Evolutionary conservation across 1,284 basidiomycete genomes (phyloP).

Genomic region (Trametes polyzona): DNA sequence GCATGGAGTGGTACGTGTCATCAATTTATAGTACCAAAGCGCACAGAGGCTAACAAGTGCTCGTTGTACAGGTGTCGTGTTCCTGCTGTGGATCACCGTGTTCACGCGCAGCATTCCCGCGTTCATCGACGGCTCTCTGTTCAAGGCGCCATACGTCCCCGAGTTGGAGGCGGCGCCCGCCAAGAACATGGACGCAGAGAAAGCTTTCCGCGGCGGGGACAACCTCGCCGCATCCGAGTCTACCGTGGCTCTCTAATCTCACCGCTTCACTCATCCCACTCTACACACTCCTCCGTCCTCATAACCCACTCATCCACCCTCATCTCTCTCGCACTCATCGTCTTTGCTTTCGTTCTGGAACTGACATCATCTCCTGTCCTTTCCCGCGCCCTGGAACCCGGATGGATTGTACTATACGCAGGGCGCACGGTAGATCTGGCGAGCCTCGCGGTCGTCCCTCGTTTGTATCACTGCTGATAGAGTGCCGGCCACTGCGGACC

Average conservation of each 20-base stretch:
- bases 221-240: constrained; percentile 3
- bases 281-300: too few relatives aligned
- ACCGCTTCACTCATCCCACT: too few relatives aligned
- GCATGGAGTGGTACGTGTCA: constrained; percentile 35
- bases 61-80: constrained; percentile 43
- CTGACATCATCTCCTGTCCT: neutral
- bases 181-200: constrained; percentile 19
- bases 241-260: constrained; percentile 16
- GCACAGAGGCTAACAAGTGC: neutral
- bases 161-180: constrained; percentile 8
- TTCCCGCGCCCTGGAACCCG: neutral
- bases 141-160: constrained; percentile 46
- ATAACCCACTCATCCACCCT: neutral
- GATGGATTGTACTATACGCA: constrained; percentile 23
- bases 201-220: constrained; percentile 10
- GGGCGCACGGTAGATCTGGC: constrained; percentile 15
- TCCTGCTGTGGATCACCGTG: constrained; percentile 51
- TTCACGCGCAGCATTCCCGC: constrained; percentile 44
- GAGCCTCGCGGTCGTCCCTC: constrained; percentile 6
- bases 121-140: constrained; percentile 48
- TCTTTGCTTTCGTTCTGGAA: neutral
- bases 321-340: neutral
- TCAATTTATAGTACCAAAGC: neutral
- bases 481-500: constrained; percentile 27
- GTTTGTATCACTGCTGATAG: constrained; percentile 19